phyloP scores from a whole-genome alignment of 768 basidiomycete species.

The Suillus cothurnatus region DNA sequence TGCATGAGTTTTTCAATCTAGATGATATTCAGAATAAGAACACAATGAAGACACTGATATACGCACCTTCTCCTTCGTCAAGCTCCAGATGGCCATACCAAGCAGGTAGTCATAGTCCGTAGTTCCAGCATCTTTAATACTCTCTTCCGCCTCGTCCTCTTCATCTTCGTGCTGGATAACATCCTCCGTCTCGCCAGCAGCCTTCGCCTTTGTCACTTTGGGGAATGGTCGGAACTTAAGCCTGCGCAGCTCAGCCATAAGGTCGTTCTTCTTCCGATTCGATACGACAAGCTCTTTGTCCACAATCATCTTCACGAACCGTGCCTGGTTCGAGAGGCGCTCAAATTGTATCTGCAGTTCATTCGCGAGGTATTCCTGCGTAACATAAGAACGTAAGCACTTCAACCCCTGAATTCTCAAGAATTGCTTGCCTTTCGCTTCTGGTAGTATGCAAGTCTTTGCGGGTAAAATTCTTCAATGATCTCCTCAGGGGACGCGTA shows the following conservation, averaged over 20 bases:
- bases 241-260: slow-evolving; percentile 81
- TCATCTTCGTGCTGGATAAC: slow-evolving; percentile 55
- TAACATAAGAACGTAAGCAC: neutral
- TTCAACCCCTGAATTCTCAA: neutral
- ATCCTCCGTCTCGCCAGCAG: slow-evolving; percentile 65
- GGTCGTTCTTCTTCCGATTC: slow-evolving; percentile 86
- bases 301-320: slow-evolving; percentile 96
- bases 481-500: slow-evolving; percentile 91
- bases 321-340: slow-evolving; percentile 89
- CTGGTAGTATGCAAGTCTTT: slow-evolving; percentile 89
- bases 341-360: slow-evolving; percentile 83
- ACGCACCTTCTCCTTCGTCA: slow-evolving; percentile 88
- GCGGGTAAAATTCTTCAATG: slow-evolving; percentile 89
- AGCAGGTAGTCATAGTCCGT: slow-evolving; percentile 92
- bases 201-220: slow-evolving; percentile 57
- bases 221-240: slow-evolving; percentile 92
- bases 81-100: slow-evolving; percentile 92
- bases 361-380: slow-evolving; percentile 79
- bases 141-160: slow-evolving; percentile 51
- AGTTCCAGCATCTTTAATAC: slow-evolving; percentile 38
- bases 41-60: neutral
- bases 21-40: slow-evolving; percentile 12
- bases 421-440: slow-evolving; percentile 78
- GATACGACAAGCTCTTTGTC: slow-evolving; percentile 79
- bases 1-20: slow-evolving; percentile 84